phyloP scores from a whole-genome alignment of 106 monocot species.

The Dioscorea alata region DNA sequence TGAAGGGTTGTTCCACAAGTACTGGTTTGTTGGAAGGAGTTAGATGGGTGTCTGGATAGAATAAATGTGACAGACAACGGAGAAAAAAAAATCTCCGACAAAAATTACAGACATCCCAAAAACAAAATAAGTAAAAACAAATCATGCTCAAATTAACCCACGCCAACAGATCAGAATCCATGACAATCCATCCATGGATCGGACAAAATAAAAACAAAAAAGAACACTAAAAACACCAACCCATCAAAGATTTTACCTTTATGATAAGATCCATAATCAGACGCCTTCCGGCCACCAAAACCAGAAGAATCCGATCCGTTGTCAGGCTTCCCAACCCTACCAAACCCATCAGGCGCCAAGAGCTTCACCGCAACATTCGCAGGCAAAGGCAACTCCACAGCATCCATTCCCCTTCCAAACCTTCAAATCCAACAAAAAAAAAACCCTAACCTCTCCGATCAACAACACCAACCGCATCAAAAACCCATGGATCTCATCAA shows the following conservation, averaged over 20 bases:
- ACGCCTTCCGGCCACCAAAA: constrained; percentile 9
- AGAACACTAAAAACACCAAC: background rate
- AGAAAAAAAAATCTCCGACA: no score
- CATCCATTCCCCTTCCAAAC: constrained; percentile 30
- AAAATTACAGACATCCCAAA: no score
- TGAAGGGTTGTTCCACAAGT: no score
- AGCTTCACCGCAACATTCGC: constrained; percentile 24
- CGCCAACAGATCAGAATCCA: no score
- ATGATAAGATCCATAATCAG: constrained; percentile 16
- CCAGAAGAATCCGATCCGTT: constrained; percentile 4
- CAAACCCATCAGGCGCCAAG: constrained; percentile 16
- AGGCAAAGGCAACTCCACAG: constrained; percentile 37
- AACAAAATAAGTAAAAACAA: no score
- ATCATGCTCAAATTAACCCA: no score
- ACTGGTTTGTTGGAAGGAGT: no score
- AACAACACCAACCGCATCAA: background rate
- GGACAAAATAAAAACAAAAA: background rate
- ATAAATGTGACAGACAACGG: no score
- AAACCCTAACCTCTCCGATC: constrained; percentile 1
- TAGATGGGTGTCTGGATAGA: no score
- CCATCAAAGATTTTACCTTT: constrained; percentile 16
- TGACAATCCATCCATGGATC: background rate
- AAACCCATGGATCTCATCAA: background rate
- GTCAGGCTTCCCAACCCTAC: constrained; percentile 16
- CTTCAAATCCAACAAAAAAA: background rate